Base-by-base conservation (phyloP, 2,329 filamentous ascomycete genomes). In the Colletotrichum lini region DNA sequence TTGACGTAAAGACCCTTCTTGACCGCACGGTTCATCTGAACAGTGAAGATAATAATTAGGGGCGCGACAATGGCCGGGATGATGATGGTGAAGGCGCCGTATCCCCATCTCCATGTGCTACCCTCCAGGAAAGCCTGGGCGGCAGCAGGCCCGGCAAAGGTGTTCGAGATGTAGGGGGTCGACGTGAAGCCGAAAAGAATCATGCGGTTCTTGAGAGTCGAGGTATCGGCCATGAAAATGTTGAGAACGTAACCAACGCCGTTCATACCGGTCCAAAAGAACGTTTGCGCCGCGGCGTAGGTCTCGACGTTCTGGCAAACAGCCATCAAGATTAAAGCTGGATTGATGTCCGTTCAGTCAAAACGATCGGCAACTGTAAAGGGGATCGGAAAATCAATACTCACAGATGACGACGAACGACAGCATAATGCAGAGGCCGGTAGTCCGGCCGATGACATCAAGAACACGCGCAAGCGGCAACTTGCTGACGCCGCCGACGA, bases 61-160 rank as follows among this genome's bases (percentile, higher is more conserved):
- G 69, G 73, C 4, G 67, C 64, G 21, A 64, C 63, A 12, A 73
- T 52, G 16, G 57, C 64, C 4, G 89, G 88, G 12, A 88, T 76
- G 65, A 91, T 85, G 74, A 91, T 89, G 38, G 86, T 84, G 79
- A 89, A 91, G 65, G 85, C 84, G 23, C 89, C 89, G 73, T 88
- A 90, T 9, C 73, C 77, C 79, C 79, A 80, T 18, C 77, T 74
- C 78, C 77, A 80, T n/a, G 72, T 74, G 4, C 70, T 74, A 4
- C 68, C 62, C 4, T 75, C 71, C 9, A 78, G 74, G 58, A 79
- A 77, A 2, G 73, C 72, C 47, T 75, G 57, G 5, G 79, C 75
- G n/a, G 76, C 75, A 10, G 74, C 73, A 10, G 76, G 75, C 16
- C 78, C 77, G 54, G 79, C 74, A 67, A 77, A 82, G 1, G 79